phyloP scores from a whole-genome alignment of 2,329 filamentous ascomycete genomes.

The Beauveria pseudobassiana region DNA sequence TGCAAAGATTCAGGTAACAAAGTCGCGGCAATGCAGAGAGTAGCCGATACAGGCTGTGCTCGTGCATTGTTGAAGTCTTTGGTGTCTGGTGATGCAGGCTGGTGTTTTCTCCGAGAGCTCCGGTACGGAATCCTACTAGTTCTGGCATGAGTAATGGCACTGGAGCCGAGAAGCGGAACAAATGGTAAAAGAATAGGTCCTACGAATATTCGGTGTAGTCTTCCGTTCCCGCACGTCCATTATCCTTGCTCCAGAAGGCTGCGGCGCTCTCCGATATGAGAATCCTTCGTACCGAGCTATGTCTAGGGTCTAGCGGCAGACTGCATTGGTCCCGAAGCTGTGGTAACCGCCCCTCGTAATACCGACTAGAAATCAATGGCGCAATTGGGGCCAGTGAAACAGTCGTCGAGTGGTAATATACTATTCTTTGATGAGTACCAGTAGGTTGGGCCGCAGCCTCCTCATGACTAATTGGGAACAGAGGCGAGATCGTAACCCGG shows the following conservation, averaged over 20 bases:
- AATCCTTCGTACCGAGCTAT: background rate
- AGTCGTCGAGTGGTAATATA: background rate
- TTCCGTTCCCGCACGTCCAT: too few species aligned
- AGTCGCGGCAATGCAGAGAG: background rate
- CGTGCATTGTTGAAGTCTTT: background rate
- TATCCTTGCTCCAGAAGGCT: too few species aligned
- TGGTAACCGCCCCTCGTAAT: background rate
- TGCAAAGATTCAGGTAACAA: background rate
- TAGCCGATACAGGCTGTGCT: background rate
- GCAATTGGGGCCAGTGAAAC: background rate
- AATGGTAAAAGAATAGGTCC: too few species aligned
- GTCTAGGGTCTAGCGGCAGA: background rate
- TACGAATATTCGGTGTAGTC: too few species aligned
- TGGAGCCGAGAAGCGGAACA: background rate
- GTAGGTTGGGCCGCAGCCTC: background rate
- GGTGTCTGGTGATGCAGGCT: background rate
- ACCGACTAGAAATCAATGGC: background rate
- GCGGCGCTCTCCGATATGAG: background rate
- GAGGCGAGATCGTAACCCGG: background rate
- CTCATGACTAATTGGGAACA: background rate
- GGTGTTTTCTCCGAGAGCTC: too few species aligned
- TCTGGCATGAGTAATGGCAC: too few species aligned
- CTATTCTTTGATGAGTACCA: background rate
- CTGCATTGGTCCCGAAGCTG: slow-evolving; percentile 1
- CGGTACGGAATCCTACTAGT: too few species aligned